Base-by-base conservation (phyloP, 208 protist genomes). In the Leishmania amazonensis region DNA sequence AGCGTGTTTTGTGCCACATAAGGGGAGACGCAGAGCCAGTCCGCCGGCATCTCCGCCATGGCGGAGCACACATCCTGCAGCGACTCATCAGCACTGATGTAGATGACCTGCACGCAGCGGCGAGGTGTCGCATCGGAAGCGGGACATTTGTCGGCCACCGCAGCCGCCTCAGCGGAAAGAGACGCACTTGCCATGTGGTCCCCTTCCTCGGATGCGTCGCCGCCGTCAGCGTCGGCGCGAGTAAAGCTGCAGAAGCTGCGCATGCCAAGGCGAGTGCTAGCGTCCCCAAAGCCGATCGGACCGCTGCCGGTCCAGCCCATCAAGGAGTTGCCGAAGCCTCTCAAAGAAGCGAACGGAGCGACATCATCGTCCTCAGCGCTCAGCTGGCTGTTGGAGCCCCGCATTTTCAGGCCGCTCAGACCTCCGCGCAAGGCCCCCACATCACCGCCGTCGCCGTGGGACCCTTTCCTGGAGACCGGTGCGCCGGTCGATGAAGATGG, bases 1-100 rank as follows among this genome's bases (percentile, higher is more conserved):
- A 28, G 62, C 35, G 28, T 31, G 19, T 74, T 78, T 60, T 72
- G 78, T 42, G 76, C 79, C 38, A 72, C 54, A 53, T 67, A 60
- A 1, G 86, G 83, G 0, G 86, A 86, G 45, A 87, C 74, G 73
- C 90, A 95, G 9, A 89, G 74, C 92, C 92, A 96, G 9, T 76
- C 76, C 35, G 31, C 62, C n/a, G 92, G 92, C 85, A 93, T 85
- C 21, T 54, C 75, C 6, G 42, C 65, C 76, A 92, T 82, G 11
- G 87, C 80, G 0, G 64, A 54, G 38, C 77, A 70, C 40, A 93
- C 84, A 58, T 83, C 87, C 11, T 80, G 65, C 21, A 86, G 53
- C 7, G 86, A 82, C 40, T 88, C 84, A 72, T 96, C 92, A 1
- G 85, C 85, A 80, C 88, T 91, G 57, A 96, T 49, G 81, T 93